phyloP scores from a whole-genome alignment of 2,329 filamentous ascomycete genomes.

The Fonsecaea erecta region DNA sequence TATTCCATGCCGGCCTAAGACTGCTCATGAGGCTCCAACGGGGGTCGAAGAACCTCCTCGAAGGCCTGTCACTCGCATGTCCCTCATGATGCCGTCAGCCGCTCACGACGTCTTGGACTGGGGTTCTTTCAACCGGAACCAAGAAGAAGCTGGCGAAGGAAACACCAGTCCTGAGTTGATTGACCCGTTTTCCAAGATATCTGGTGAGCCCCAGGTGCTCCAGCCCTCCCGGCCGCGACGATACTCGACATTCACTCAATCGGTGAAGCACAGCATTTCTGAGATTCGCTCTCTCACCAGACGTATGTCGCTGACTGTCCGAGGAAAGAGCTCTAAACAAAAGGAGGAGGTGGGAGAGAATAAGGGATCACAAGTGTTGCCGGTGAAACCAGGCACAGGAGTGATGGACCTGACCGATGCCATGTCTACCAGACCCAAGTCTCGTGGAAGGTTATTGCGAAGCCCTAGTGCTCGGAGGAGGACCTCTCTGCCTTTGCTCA shows the following conservation, averaged over 20 bases:
- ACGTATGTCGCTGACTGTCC: conserved; percentile 37
- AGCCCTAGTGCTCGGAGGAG: conserved; percentile 28
- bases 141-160: conserved; percentile 22
- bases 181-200: conserved; percentile 32
- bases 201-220: conserved; percentile 8
- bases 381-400: conserved; percentile 22
- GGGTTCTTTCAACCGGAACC: conserved; percentile 27
- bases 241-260: conserved; percentile 34
- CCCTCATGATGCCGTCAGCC: conserved; percentile 19
- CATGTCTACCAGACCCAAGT: conserved; percentile 29
- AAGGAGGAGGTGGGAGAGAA: conserved; percentile 30
- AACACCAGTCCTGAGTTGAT: conserved; percentile 21
- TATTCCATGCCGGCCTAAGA: conserved; percentile 45
- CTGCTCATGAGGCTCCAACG: conserved; percentile 35
- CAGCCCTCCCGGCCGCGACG: conserved; percentile 30
- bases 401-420: conserved; percentile 34
- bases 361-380: conserved; percentile 20
- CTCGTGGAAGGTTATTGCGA: conserved; percentile 25
- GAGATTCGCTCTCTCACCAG: conserved; percentile 34
- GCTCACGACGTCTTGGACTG: conserved; percentile 31
- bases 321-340: conserved; percentile 26
- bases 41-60: conserved; percentile 6
- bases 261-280: conserved; percentile 35
- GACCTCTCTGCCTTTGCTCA: conserved; percentile 36
- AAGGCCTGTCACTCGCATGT: conserved; percentile 28